Percentiles rank a stretch among this genome's conserved stretches.
These are phyloP conservation scores for Dictyostelium citrinum DNA, from an alignment of 78 protist species.

Conservation along the genomic window DNA sequence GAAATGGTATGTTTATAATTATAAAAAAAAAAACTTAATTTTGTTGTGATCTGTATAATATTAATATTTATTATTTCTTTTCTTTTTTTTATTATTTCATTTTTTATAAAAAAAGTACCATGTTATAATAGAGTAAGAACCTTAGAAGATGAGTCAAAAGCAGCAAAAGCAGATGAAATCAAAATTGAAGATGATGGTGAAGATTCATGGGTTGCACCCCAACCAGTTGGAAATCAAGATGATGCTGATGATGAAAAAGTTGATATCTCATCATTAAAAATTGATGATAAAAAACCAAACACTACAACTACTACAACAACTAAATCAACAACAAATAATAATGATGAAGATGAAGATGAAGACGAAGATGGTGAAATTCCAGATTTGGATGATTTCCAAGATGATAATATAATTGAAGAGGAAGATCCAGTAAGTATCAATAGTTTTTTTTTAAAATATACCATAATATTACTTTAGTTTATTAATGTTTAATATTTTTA, in stretches of 20 bases:
- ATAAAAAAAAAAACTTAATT: too few species aligned
- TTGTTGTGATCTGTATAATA: not conserved
- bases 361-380: slow-evolving; percentile 88
- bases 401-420: slow-evolving; percentile 77
- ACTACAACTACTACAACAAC: slow-evolving; percentile 41
- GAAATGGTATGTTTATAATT: slow-evolving; percentile 74
- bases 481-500: not conserved
- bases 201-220: slow-evolving; percentile 66
- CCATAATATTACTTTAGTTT: not conserved
- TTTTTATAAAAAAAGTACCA: slow-evolving; percentile 15
- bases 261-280: slow-evolving; percentile 24
- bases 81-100: not conserved
- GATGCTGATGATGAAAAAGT: slow-evolving; percentile 2
- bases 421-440: slow-evolving; percentile 74
- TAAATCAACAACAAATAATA: not conserved
- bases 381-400: slow-evolving; percentile 88
- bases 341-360: slow-evolving; percentile 76
- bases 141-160: slow-evolving; percentile 53
- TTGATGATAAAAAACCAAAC: slow-evolving; percentile 21
- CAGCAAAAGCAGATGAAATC: slow-evolving; percentile 34
- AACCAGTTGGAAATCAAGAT: not conserved
- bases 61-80: not conserved
- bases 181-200: slow-evolving; percentile 50
- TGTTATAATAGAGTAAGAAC: slow-evolving; percentile 69
- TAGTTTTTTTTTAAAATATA: not conserved